A percentile compares a stretch with the other conserved stretches of the same genome.
These are phyloP conservation scores for Auriscalpium vulgare DNA, from an alignment of 768 basidiomycete species.

Conservation along the genomic window DNA sequence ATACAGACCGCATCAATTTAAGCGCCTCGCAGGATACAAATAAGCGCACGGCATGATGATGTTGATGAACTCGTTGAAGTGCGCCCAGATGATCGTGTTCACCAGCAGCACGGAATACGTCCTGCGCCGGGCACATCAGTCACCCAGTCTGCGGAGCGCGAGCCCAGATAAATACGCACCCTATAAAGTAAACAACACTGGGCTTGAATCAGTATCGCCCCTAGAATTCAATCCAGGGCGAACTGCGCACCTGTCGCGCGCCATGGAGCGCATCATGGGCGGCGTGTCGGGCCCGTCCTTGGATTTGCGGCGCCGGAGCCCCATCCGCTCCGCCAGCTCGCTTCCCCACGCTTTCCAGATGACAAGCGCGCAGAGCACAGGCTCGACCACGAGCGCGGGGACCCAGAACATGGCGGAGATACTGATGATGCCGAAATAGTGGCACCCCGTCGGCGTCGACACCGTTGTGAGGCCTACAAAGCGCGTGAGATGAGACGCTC, in stretches of 20 bases:
- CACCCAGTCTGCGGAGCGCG: background rate
- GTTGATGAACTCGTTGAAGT: background rate
- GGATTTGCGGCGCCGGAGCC: background rate
- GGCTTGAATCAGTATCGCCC: background rate
- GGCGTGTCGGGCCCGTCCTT: background rate
- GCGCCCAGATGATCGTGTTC: background rate
- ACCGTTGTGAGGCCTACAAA: background rate
- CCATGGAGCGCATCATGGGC: background rate
- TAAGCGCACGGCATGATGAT: background rate
- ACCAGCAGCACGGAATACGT: background rate
- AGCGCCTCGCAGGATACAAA: background rate
- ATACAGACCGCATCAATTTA: background rate
- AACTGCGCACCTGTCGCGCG: background rate
- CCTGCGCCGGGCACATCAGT: no score
- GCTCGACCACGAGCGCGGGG: slow-evolving; percentile 1
- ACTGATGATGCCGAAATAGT: background rate
- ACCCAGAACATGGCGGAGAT: background rate
- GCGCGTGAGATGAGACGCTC: background rate
- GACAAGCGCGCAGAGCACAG: background rate
- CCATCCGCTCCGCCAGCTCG: background rate
- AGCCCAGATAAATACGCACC: background rate
- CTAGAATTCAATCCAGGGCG: no score
- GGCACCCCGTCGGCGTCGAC: background rate
- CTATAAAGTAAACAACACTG: background rate
- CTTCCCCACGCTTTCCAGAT: slow-evolving; percentile 2